Evolutionary conservation across 108 stramenopile genomes (phyloP).

Genomic region (Cyclotella baltica): DNA sequence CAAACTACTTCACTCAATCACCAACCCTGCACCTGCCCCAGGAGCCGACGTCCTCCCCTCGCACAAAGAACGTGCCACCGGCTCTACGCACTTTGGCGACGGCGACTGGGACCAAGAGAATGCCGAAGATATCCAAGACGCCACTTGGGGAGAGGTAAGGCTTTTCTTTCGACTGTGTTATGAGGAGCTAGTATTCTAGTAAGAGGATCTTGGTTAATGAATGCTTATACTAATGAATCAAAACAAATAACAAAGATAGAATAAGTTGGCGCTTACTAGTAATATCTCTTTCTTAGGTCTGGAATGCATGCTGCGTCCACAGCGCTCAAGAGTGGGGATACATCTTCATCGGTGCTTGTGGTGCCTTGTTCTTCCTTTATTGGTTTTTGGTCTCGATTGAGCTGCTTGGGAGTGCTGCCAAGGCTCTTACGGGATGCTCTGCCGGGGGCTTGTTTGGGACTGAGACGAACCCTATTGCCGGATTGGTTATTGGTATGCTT

Average conservation of each 20-base stretch:
- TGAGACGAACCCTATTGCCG: conserved; percentile 83
- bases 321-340: conserved; percentile 62
- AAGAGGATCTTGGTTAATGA: no score
- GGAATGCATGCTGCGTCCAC: conserved; percentile 75
- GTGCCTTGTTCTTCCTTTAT: conserved; percentile 84
- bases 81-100: conserved; percentile 13
- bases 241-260: no score
- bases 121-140: conserved; percentile 33
- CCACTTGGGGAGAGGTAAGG: conserved; percentile 88
- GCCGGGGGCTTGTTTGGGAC: conserved; percentile 84
- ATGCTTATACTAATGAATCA: no score
- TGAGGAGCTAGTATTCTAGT: no score
- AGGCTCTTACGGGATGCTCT: conserved; percentile 82
- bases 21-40: neutral
- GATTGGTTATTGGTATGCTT: conserved; percentile 85
- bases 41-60: conserved; percentile 2
- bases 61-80: conserved; percentile 7
- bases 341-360: conserved; percentile 57
- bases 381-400: conserved; percentile 89
- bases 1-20: neutral
- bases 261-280: no score
- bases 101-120: neutral
- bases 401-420: conserved; percentile 79
- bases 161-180: no score
- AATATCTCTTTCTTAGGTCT: no score